These are phyloP conservation scores for Euphorbia corollata DNA, from an alignment of 441 rosid species.

Conservation along the genomic window DNA sequence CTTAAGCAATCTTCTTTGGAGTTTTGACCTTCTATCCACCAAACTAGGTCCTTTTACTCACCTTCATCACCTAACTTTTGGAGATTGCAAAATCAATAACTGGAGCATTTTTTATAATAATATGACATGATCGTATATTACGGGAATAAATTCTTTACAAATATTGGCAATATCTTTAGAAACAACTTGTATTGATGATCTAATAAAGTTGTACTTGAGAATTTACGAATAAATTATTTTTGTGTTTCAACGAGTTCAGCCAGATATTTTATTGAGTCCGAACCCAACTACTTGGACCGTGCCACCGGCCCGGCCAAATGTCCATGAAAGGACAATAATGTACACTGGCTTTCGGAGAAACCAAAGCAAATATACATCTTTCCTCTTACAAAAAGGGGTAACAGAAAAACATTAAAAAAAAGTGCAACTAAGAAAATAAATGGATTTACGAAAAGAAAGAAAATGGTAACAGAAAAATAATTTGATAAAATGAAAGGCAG, in stretches of 20 bases:
- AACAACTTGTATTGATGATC: too few relatives aligned
- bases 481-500: conserved; percentile 31
- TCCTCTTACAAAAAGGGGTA: background rate
- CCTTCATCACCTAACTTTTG: conserved; percentile 7
- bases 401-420: background rate
- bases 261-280: too few relatives aligned
- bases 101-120: background rate
- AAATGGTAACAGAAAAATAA: background rate
- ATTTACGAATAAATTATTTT: too few relatives aligned
- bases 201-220: too few relatives aligned
- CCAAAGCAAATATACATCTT: conserved; percentile 1
- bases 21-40: conserved; percentile 8
- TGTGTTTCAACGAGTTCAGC: too few relatives aligned
- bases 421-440: background rate
- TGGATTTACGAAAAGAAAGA: background rate
- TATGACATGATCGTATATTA: too few relatives aligned
- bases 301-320: too few relatives aligned
- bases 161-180: too few relatives aligned
- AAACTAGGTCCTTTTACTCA: background rate
- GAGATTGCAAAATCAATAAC: background rate
- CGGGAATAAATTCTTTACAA: too few relatives aligned
- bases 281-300: too few relatives aligned
- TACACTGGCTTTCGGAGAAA: conserved; percentile 3
- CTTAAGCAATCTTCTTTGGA: background rate
- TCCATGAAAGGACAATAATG: too few relatives aligned